phyloP scores from a whole-genome alignment of 2,329 filamentous ascomycete species.

The Colletotrichum eremochloae region DNA sequence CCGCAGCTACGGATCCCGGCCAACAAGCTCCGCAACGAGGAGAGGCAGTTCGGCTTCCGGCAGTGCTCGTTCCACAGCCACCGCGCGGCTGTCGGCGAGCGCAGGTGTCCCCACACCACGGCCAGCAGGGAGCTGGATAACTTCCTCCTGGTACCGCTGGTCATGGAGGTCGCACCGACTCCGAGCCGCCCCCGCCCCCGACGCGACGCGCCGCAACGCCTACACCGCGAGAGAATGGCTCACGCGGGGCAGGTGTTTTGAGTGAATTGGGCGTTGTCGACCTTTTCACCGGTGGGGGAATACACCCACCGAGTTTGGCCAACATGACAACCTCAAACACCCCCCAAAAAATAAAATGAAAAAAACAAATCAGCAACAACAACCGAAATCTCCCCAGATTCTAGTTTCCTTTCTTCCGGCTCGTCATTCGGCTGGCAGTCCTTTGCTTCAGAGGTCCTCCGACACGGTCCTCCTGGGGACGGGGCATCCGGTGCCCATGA shows the following conservation, averaged over 20 bases:
- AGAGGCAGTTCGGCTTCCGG: conserved; percentile 71
- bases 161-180: conserved; percentile 35
- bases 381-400: conserved; percentile 2
- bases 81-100: conserved; percentile 66
- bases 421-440: conserved; percentile 1
- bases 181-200: conserved; percentile 10
- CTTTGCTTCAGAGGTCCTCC: conserved; percentile 30
- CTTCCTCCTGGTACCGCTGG: conserved; percentile 43
- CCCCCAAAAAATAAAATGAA: neutral
- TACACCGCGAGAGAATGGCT: conserved; percentile 14
- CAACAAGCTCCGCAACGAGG: conserved; percentile 68
- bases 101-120: conserved; percentile 62
- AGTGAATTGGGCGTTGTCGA: neutral
- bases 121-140: conserved; percentile 40
- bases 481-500: conserved; percentile 27
- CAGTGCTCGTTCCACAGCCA: conserved; percentile 73
- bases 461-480: conserved; percentile 1
- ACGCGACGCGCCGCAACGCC: conserved; percentile 12
- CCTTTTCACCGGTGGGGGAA: neutral
- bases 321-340: neutral
- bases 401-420: neutral
- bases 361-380: neutral
- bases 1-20: conserved; percentile 70
- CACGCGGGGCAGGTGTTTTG: conserved; percentile 25
- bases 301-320: conserved; percentile 10